phyloP scores from a whole-genome alignment of 139 green algal species.

The Nannochloris sp. region DNA sequence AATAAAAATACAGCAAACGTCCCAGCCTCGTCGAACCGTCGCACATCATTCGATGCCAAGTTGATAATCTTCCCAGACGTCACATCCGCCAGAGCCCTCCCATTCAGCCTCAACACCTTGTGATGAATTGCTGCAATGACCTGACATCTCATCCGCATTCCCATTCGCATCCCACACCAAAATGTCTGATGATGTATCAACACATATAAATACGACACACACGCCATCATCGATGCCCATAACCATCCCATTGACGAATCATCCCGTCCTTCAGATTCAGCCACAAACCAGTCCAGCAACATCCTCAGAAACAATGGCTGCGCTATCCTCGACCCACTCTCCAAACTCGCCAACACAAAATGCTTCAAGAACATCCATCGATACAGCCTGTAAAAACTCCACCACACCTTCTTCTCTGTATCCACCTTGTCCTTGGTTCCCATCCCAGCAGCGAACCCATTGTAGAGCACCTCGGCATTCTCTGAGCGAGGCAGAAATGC shows the following conservation, averaged over 20 bases:
- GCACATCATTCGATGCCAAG: slow-evolving; percentile 52
- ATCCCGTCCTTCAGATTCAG: not conserved
- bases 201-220: slow-evolving; percentile 36
- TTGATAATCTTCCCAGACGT: slow-evolving; percentile 40
- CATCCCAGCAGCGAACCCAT: slow-evolving; percentile 37
- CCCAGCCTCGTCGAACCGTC: slow-evolving; percentile 61
- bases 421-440: not conserved
- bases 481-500: slow-evolving; percentile 13
- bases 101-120: slow-evolving; percentile 65
- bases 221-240: slow-evolving; percentile 44
- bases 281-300: slow-evolving; percentile 55
- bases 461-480: slow-evolving; percentile 21
- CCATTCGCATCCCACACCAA: slow-evolving; percentile 30
- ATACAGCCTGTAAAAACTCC: slow-evolving; percentile 40
- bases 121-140: slow-evolving; percentile 35
- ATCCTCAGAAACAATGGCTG: slow-evolving; percentile 54
- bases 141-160: slow-evolving; percentile 61
- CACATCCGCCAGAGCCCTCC: slow-evolving; percentile 37
- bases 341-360: slow-evolving; percentile 33
- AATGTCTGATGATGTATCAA: slow-evolving; percentile 74
- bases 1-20: slow-evolving; percentile 58
- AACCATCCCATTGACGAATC: slow-evolving; percentile 48
- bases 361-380: slow-evolving; percentile 32
- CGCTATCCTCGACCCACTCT: slow-evolving; percentile 44
- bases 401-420: slow-evolving; percentile 5